Evolutionary conservation across 1,139 yeast genomes (phyloP), one percentile per base, ranked within the genome.

Genomic region (Meyerozyma sp.): DNA sequence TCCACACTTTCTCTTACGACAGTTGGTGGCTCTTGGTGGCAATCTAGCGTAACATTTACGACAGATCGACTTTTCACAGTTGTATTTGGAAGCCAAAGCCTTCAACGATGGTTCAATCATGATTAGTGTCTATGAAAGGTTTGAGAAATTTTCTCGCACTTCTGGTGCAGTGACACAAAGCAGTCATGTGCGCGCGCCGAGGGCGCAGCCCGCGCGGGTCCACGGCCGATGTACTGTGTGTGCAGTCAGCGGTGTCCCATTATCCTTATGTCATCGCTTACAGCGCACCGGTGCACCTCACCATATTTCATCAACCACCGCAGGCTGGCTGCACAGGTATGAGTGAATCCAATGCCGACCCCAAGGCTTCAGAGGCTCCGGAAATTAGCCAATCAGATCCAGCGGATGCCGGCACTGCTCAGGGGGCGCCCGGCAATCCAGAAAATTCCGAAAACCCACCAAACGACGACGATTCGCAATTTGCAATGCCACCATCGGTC

Each of bases 1-100:
- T 70, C 98, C 98, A 79, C 98, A 93, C 85, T 93, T 93, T 89
- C 97, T 90, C 98, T 93, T 93, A 84, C 98, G 90, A 85, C 98
- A 93, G 96, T 93, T 93, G 79, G 98, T 93, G 66, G 98, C 98
- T 86, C 98, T 93, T 77, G 98, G 96, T 70, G 98, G 98, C 72
- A 93, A 90, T 84, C 98, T 94, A 67, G 98, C 98, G 85, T 93
- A 93, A 83, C 98, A 93, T 77, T 90, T 88, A 80, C 98, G 95
- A 84, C 98, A 93, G 73, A 93, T 93, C 62, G 96, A 76, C 81
- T 93, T 93, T 63, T 93, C 98, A 84, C 98, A 93, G 95, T 93
- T 93, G 90, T 87, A 93, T 81, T 93, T 93, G 71, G 97, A 89
- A 75, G 98, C 98, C 70, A 93, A 85, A 66, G 94, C 96, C 82